These are phyloP conservation scores for Pythium diclinum DNA, from an alignment of 352 stramenopile genomes.

Conservation along the genomic window DNA sequence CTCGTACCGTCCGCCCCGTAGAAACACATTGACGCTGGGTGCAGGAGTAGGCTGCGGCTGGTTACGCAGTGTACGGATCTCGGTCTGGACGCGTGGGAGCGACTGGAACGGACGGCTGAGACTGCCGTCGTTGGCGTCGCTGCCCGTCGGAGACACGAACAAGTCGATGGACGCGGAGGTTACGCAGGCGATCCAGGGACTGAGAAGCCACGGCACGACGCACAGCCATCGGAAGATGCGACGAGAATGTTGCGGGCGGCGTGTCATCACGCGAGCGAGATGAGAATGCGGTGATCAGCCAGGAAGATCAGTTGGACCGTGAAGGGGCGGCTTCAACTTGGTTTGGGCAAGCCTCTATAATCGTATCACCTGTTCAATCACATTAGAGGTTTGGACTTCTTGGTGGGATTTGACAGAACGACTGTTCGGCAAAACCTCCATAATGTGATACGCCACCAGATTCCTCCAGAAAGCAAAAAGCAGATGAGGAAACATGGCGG, in stretches of 20 bases:
- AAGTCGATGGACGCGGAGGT: constrained; percentile 35
- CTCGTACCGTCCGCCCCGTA: constrained; percentile 55
- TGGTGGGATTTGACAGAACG: no score
- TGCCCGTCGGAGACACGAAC: constrained; percentile 50
- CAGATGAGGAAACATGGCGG: no score
- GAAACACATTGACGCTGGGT: constrained; percentile 50
- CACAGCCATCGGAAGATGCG: background rate
- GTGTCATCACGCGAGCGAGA: background rate
- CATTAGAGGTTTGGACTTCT: no score
- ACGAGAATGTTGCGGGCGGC: background rate
- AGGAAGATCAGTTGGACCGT: no score
- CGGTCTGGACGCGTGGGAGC: constrained; percentile 41
- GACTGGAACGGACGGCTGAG: constrained; percentile 49
- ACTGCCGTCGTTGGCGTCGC: constrained; percentile 44
- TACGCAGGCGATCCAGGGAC: background rate
- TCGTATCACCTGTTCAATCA: no score
- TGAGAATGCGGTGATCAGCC: no score
- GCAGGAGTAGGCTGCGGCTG: constrained; percentile 16
- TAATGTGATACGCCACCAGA: no score
- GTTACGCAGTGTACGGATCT: constrained; percentile 33
- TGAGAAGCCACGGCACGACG: background rate
- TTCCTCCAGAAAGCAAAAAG: no score
- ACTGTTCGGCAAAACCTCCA: no score
- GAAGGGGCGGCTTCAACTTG: background rate
- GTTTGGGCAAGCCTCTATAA: no score